A percentile compares a stretch with the other conserved stretches of the same genome.
Conservation (phyloP, 306 rosid genomes). For the Hippophae gyantsensis region DNA sequence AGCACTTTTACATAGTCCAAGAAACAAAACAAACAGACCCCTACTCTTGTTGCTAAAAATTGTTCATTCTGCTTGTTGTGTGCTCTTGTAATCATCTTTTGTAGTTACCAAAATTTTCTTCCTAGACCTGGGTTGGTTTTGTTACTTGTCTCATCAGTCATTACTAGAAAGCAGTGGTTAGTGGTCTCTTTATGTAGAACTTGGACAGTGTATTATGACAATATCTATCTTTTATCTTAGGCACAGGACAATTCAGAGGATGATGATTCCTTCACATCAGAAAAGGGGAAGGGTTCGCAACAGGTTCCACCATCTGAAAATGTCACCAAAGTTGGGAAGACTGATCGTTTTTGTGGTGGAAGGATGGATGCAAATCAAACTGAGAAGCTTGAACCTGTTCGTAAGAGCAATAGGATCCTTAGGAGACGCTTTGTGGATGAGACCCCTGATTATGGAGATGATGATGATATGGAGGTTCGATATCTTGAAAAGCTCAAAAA, state of each 20-base stretch:
- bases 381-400: constrained; percentile 13
- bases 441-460: constrained; percentile 13
- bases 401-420: constrained; percentile 22
- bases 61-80: constrained; percentile 2
- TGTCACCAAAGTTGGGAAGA: constrained; percentile 7
- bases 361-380: constrained; percentile 6
- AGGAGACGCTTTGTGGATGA: constrained; percentile 19
- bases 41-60: constrained; percentile 1
- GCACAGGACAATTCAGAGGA: constrained; percentile 21
- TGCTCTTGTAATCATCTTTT: neutral
- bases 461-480: constrained; percentile 18
- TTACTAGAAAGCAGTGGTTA: neutral
- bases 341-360: constrained; percentile 2
- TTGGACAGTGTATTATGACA: neutral
- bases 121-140: neutral
- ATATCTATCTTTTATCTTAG: neutral
- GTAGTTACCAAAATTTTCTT: neutral
- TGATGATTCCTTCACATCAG: constrained; percentile 9
- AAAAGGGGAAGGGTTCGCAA: constrained; percentile 8
- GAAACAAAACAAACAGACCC: neutral
- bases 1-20: no score
- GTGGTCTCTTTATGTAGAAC: neutral
- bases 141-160: neutral
- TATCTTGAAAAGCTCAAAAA: constrained; percentile 26
- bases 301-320: neutral